Conservation (phyloP, 495 filamentous ascomycete species). For the Penicillium soppii region DNA sequence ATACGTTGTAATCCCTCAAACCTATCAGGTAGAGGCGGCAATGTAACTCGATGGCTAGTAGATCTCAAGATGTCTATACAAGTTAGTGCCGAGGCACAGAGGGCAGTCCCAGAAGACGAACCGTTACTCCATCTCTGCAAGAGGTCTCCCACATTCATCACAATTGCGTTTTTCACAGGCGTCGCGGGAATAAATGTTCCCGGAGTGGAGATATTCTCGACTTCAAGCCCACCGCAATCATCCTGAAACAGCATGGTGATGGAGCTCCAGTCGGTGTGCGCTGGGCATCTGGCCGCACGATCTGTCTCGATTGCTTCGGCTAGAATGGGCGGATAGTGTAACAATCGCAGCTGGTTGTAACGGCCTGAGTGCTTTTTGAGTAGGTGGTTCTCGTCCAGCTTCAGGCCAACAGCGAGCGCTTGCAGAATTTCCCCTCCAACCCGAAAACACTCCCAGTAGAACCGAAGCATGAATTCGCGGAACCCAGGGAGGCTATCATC, state of each 20-base stretch:
- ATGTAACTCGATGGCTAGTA: constrained; percentile 54
- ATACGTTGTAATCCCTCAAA: constrained; percentile 40
- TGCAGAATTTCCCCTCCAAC: constrained; percentile 47
- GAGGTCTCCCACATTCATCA: constrained; percentile 61
- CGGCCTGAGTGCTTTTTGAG: constrained; percentile 52
- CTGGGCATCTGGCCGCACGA: constrained; percentile 51
- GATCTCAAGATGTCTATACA: constrained; percentile 49
- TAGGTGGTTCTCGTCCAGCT: constrained; percentile 50
- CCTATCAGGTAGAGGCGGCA: constrained; percentile 38
- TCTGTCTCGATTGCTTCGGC: constrained; percentile 44
- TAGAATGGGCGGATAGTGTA: constrained; percentile 64
- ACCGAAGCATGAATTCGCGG: constrained; percentile 53
- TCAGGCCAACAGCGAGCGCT: constrained; percentile 54
- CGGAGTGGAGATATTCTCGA: constrained; percentile 51
- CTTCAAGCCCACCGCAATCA: constrained; percentile 52
- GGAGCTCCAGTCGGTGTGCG: constrained; percentile 53
- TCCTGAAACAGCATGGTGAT: constrained; percentile 54
- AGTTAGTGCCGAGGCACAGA: background rate
- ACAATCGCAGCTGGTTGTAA: constrained; percentile 62
- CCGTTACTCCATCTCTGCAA: constrained; percentile 63
- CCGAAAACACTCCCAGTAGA: constrained; percentile 54
- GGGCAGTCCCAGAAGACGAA: constrained; percentile 16
- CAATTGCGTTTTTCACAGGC: constrained; percentile 49
- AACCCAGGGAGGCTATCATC: constrained; percentile 59
- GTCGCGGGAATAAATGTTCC: constrained; percentile 54